Evolutionary conservation across 2,329 filamentous ascomycete genomes (phyloP), one percentile per base, ranked within the genome.

Genomic region (Xylaria sp.): DNA sequence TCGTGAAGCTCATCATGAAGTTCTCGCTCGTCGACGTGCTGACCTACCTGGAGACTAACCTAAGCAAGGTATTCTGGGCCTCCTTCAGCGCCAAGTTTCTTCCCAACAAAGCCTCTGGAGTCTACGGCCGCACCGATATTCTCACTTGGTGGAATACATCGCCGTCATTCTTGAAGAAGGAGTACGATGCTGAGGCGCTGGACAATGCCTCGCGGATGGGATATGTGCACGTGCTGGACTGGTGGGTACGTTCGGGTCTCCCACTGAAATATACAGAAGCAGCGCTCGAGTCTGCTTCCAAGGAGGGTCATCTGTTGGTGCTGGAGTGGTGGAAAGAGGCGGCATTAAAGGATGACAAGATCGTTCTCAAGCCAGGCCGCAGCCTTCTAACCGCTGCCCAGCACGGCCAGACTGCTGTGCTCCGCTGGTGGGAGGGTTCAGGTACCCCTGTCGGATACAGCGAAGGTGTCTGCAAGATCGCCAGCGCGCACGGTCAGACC

Each of bases 281-380:
- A 4, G 92, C 94, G 0, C 84, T 98, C 17, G 94, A 97, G 76
- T 90, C 94, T 71, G 94, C 94, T 31, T 94, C 90, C 61, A 89
- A 89, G 3, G 90, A 92, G 71, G 93, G 94, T 7, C 91, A 95
- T 67, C 83, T 97, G n/a, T 80, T 87, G 6, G 92, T 97, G 0
- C 84, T 98, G 1, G 90, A 96, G 70, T 98, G 94, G 94, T 98
- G 94, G 94, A 91, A 92, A 69, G 85, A 89, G 63, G 88, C 89
- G 0, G 86, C 85, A 12, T 78, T 82, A 14, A 83, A 85, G 56
- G 83, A 89, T 71, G 83, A 89, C 45, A 77, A 78, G 17, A 53
- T 87, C 52, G 79, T 83, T 5, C 82, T 96, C 14, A 92, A 94
- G 69, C 91, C 94, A 0, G 94, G 94, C 43, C 93, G 95, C 71